phyloP scores from a whole-genome alignment of 2,329 filamentous ascomycete species.

The Aspergillus sergii region DNA sequence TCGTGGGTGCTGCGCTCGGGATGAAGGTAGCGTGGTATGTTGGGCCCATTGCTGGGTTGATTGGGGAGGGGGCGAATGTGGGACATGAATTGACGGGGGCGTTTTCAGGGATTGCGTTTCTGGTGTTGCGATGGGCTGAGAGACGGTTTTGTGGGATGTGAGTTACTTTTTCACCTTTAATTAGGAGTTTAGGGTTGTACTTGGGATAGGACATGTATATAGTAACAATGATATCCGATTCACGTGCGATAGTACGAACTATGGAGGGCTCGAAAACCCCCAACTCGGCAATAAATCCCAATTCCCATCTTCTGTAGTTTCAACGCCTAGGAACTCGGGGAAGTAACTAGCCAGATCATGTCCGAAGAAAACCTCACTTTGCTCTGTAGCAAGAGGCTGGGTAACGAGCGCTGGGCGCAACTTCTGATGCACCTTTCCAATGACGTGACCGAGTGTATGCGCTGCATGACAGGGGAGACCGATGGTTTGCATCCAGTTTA shows the following conservation, averaged over 20 bases:
- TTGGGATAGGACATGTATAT: neutral
- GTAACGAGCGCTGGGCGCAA: constrained; percentile 28
- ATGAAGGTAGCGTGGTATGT: constrained; percentile 41
- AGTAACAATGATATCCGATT: neutral
- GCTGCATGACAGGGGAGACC: constrained; percentile 47
- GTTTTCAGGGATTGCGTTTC: constrained; percentile 34
- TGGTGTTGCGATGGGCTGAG: constrained; percentile 33
- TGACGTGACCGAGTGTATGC: constrained; percentile 44
- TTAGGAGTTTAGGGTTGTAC: neutral
- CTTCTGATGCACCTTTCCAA: constrained; percentile 35
- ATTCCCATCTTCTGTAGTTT: constrained; percentile 27
- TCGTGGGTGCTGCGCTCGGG: constrained; percentile 35
- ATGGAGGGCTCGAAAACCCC: constrained; percentile 22
- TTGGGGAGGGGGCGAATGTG: constrained; percentile 38
- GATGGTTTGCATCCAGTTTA: constrained; percentile 46
- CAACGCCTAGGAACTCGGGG: constrained; percentile 36
- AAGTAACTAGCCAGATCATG: constrained; percentile 31
- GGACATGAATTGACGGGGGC: constrained; percentile 38
- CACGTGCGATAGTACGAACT: neutral
- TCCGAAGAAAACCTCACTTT: constrained; percentile 7
- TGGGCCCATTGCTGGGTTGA: constrained; percentile 34
- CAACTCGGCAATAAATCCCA: constrained; percentile 34
- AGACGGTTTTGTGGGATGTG: constrained; percentile 29
- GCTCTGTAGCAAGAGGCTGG: neutral
- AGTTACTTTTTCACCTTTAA: neutral